phyloP scores from a whole-genome alignment of 805 yeast genomes.

The Myxozyma geophila region DNA sequence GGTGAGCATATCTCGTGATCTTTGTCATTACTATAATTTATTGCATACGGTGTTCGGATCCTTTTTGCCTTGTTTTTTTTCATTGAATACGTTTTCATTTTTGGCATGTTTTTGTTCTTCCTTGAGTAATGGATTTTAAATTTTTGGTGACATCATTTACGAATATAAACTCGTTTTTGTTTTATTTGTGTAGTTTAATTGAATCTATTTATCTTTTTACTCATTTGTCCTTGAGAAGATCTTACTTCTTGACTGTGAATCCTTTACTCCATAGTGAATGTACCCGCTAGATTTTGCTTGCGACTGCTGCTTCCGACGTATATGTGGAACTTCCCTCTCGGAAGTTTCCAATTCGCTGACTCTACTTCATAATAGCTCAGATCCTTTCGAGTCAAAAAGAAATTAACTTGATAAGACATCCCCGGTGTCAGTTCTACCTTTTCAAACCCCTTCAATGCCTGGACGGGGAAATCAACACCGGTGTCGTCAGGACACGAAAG shows the following conservation, averaged over 20 bases:
- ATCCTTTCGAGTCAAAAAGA: slow-evolving; percentile 57
- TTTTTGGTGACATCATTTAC: too few relatives aligned
- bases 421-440: slow-evolving; percentile 56
- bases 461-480: slow-evolving; percentile 56
- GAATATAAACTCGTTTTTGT: too few relatives aligned
- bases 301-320: slow-evolving; percentile 49
- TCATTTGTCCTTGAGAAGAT: too few relatives aligned
- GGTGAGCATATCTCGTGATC: background rate
- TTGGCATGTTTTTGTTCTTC: too few relatives aligned
- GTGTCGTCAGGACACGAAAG: slow-evolving; percentile 53
- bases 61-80: background rate
- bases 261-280: slow-evolving; percentile 5
- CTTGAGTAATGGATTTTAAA: too few relatives aligned
- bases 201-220: too few relatives aligned
- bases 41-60: slow-evolving; percentile 19
- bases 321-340: slow-evolving; percentile 58
- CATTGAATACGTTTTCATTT: background rate
- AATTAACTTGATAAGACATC: slow-evolving; percentile 47
- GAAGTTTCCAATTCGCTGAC: slow-evolving; percentile 62
- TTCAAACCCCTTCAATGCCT: slow-evolving; percentile 61
- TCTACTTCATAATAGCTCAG: slow-evolving; percentile 61
- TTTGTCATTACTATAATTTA: background rate
- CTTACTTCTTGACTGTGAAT: background rate
- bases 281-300: slow-evolving; percentile 7
- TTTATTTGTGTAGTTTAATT: too few relatives aligned